These are phyloP conservation scores for Schizophyllum commune DNA, from an alignment of 1,284 basidiomycete genomes.

Conservation along the genomic window DNA sequence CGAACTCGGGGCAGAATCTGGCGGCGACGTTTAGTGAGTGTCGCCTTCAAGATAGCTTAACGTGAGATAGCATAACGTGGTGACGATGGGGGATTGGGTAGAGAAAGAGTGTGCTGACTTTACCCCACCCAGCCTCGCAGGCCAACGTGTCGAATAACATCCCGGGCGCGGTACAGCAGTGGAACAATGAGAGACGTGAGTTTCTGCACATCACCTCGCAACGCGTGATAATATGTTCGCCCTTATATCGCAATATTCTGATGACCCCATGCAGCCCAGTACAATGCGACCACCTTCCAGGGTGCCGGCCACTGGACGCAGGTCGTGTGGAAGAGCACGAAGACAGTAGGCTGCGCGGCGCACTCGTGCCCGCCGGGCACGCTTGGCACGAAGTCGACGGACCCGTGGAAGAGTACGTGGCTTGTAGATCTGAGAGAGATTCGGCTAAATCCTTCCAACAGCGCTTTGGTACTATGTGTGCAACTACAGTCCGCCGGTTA, in stretches of 20 bases:
- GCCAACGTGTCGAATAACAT: conserved; percentile 22
- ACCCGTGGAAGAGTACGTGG: conserved; percentile 9
- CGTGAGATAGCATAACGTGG: no score
- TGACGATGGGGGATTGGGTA: no score
- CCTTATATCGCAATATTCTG: no score
- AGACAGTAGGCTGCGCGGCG: conserved; percentile 38
- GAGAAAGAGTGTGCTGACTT: no score
- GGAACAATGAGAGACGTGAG: conserved; percentile 35
- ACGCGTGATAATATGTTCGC: no score
- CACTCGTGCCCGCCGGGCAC: conserved; percentile 33
- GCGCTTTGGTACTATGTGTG: conserved; percentile 33
- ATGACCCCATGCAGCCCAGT: no score
- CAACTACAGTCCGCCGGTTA: conserved; percentile 38
- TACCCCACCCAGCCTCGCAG: conserved; percentile 13
- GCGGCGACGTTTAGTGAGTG: conserved; percentile 20
- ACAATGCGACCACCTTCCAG: conserved; percentile 32
- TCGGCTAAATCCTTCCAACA: no score
- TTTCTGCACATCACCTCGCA: no score
- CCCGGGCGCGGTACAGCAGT: conserved; percentile 27
- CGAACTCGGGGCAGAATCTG: conserved; percentile 32
- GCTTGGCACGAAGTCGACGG: conserved; percentile 24
- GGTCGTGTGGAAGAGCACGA: conserved; percentile 40
- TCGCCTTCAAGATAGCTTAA: no score
- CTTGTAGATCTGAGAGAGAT: no score
- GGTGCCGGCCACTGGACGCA: conserved; percentile 37